A percentile compares a stretch with the other conserved stretches of the same genome.
These are phyloP conservation scores for Hygrocybe coccinea DNA, from an alignment of 768 basidiomycete species.

Conservation along the genomic window DNA sequence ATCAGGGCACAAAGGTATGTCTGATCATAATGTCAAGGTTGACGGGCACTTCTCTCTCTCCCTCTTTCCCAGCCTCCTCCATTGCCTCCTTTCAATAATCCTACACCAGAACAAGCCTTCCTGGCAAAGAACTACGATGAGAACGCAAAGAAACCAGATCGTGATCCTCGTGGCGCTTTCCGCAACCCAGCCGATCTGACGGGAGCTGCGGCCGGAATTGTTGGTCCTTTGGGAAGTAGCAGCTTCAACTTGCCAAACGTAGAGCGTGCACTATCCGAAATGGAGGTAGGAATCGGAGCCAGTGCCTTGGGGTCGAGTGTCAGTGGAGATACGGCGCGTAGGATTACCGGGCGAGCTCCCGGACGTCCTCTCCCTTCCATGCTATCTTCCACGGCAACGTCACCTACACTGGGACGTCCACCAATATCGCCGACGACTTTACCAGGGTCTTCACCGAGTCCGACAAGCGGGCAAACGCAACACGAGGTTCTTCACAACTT, in stretches of 20 bases:
- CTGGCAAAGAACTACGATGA: slow-evolving; percentile 88
- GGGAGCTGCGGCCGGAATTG: slow-evolving; percentile 65
- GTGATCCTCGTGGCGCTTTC: slow-evolving; percentile 87
- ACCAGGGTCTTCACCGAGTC: slow-evolving; percentile 34
- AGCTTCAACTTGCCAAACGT: slow-evolving; percentile 84
- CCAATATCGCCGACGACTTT: slow-evolving; percentile 38
- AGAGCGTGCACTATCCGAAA: slow-evolving; percentile 80
- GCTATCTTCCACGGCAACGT: slow-evolving; percentile 36
- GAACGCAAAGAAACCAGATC: slow-evolving; percentile 82
- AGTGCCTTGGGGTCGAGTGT: slow-evolving; percentile 3
- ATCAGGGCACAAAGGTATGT: slow-evolving; percentile 68
- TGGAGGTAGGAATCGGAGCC: slow-evolving; percentile 60
- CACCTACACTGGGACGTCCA: slow-evolving; percentile 28
- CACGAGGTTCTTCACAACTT: slow-evolving; percentile 85
- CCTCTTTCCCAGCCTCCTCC: slow-evolving; percentile 46
- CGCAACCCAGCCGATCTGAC: slow-evolving; percentile 64
- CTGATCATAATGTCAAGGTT: neutral
- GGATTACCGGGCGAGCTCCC: slow-evolving; percentile 28
- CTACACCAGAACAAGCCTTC: slow-evolving; percentile 86
- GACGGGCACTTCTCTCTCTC: neutral
- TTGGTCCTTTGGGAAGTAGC: slow-evolving; percentile 87
- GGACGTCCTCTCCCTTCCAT: slow-evolving; percentile 36
- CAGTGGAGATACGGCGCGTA: slow-evolving; percentile 25
- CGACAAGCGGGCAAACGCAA: slow-evolving; percentile 57
- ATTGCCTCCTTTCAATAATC: slow-evolving; percentile 72